Evolutionary conservation across 1,139 yeast genomes (phyloP).

Genomic region (Hansenula sp.): DNA sequence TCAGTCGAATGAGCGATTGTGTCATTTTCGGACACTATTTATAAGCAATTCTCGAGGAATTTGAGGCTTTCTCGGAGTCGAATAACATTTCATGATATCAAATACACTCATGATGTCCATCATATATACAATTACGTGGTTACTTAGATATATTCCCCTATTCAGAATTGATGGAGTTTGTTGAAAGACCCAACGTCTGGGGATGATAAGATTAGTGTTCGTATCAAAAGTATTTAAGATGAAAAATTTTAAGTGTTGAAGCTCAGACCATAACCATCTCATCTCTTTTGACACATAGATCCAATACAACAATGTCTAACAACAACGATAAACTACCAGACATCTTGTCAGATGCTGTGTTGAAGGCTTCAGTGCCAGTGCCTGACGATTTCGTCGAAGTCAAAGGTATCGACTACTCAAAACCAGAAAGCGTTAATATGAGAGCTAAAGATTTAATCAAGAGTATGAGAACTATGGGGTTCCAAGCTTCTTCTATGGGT

Average conservation of each 20-base stretch:
- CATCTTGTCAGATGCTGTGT: constrained; percentile 81
- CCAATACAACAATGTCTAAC: constrained; percentile 24
- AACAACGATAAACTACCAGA: constrained; percentile 45
- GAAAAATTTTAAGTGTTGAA: not conserved
- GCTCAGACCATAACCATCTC: not conserved
- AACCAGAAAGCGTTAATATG: constrained; percentile 64
- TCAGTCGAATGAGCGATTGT: not conserved
- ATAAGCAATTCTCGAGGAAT: not conserved
- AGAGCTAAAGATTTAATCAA: constrained; percentile 71
- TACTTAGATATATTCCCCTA: too few species aligned
- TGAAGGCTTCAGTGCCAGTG: constrained; percentile 81
- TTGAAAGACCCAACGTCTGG: not conserved
- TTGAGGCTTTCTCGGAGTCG: too few species aligned
- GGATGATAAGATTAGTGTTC: not conserved
- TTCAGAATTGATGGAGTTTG: too few species aligned
- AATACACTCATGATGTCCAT: too few species aligned
- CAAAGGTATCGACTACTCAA: constrained; percentile 82
- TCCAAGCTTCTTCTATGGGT: constrained; percentile 86
- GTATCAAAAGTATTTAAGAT: not conserved
- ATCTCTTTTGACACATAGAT: not conserved
- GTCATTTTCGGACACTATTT: not conserved
- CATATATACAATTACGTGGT: too few species aligned
- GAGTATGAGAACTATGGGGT: constrained; percentile 95
- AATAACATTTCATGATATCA: too few species aligned
- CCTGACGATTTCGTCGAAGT: constrained; percentile 77